Percentiles rank a stretch among this genome's conserved stretches.
These are phyloP conservation scores for Fusarium continuum DNA, from an alignment of 2,329 filamentous ascomycete genomes.

Conservation along the genomic window DNA sequence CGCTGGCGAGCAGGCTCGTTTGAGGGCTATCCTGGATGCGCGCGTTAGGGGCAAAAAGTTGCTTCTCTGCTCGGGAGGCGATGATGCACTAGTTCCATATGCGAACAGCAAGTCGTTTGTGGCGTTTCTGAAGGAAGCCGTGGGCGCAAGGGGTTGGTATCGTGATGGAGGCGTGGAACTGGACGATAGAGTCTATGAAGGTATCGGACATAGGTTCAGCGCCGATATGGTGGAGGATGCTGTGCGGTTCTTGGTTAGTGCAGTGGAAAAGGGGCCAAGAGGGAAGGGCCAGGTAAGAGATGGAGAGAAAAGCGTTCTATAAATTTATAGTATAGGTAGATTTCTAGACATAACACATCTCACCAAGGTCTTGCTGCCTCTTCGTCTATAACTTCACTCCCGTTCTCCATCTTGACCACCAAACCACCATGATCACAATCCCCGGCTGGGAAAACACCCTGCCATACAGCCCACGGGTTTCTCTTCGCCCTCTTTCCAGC, in stretches of 20 bases:
- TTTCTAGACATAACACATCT: background rate
- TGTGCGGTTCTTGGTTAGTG: constrained; percentile 67
- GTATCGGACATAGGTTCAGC: constrained; percentile 75
- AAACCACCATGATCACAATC: constrained; percentile 52
- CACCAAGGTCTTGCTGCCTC: constrained; percentile 53
- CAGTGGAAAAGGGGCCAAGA: constrained; percentile 49
- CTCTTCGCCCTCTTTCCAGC: constrained; percentile 58
- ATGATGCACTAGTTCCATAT: constrained; percentile 79
- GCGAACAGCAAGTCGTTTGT: constrained; percentile 66
- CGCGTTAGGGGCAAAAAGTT: constrained; percentile 70
- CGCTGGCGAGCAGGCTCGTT: constrained; percentile 52
- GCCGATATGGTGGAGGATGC: constrained; percentile 73
- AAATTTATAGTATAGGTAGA: background rate
- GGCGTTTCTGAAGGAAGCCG: constrained; percentile 66
- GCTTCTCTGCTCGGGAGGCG: constrained; percentile 70
- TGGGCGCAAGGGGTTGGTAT: constrained; percentile 56
- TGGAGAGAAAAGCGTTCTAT: constrained; percentile 43
- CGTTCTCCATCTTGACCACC: constrained; percentile 44
- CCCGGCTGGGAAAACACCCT: constrained; percentile 55
- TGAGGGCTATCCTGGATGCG: constrained; percentile 57
- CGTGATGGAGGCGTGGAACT: constrained; percentile 65
- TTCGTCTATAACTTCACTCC: constrained; percentile 54
- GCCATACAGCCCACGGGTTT: constrained; percentile 59
- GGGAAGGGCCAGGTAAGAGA: constrained; percentile 42
- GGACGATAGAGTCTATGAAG: constrained; percentile 73